Conservation (phyloP, 495 filamentous ascomycete species). For the Neurospora africana region DNA sequence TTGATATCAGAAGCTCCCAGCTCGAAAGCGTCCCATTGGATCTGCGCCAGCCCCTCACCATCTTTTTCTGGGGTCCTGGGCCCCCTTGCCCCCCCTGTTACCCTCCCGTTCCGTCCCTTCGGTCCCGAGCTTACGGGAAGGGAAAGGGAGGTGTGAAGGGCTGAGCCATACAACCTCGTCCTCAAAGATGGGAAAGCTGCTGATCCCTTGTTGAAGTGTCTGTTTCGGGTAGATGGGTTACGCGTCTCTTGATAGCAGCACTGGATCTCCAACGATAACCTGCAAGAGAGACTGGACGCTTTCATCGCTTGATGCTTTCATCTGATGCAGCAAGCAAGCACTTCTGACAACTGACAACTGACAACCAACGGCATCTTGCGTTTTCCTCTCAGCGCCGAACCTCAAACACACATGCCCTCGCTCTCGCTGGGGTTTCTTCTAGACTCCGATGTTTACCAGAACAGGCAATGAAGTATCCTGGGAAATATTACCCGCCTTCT, state of each 20-base stretch:
- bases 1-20: not conserved
- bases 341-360: not conserved
- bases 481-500: not conserved
- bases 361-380: not conserved
- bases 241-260: not conserved
- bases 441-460: not conserved
- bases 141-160: not conserved
- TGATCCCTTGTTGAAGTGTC: not conserved
- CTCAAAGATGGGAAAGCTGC: not conserved
- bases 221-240: not conserved
- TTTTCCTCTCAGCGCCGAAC: not conserved
- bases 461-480: not conserved
- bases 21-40: not conserved
- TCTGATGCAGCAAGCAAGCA: not conserved
- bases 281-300: not conserved
- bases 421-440: not conserved
- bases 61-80: not conserved
- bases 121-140: not conserved
- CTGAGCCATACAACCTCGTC: not conserved
- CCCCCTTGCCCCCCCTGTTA: not conserved
- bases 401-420: not conserved
- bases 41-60: not conserved
- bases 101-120: not conserved
- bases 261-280: not conserved
- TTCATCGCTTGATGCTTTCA: not conserved